Evolutionary conservation across 768 basidiomycete species (phyloP), one percentile per base, ranked within the genome.

Genomic region (Sistotremastrum suecicum): DNA sequence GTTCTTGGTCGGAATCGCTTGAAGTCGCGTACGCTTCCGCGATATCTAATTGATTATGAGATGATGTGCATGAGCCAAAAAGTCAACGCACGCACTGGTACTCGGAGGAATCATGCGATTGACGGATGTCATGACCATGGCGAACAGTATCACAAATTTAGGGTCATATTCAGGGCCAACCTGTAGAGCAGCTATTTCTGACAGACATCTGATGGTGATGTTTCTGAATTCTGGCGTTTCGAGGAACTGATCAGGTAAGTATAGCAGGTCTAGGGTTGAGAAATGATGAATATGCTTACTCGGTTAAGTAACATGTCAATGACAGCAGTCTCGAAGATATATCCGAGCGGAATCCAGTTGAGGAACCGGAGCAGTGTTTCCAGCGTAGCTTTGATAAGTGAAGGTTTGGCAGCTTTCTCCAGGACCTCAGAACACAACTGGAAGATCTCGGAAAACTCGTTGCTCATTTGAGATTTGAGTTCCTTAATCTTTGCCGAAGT

Each of bases 261-360:
- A 28, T n/a, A 4, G 7, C 29, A 11, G 46, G 5, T 20, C 20
- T 20, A 20, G 20, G 20, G 20, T 20, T 47, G 41, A 28, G n/a
- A n/a, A 36, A 29, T 12, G 45, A 20, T 31, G 39, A 7, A 20
- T 38, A 46, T 31, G 73, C 85, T 63, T 65, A 95, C 92, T 54
- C 94, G 77, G 58, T 80, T 83, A 34, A 98, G 74, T 11, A 99
- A 72, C 45, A 88, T 74, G 62, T 99, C 95, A 50, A 98, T 97
- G 54, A 99, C 83, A 34, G 83, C 87, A 1, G 95, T 98, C 66
- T 98, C 95, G 57, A 98, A 99, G 54, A 99, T 97, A 61, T 94
- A 99, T 20, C 94, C 95, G 42, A 99, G 69, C 42, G 95, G 95
- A 56, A 99, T 99, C 95, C 95, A 98, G 62, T 97, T 97, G 55